Evolutionary conservation across 352 stramenopile genomes (phyloP).

Genomic region (Phytophthora pseudosyringae): DNA sequence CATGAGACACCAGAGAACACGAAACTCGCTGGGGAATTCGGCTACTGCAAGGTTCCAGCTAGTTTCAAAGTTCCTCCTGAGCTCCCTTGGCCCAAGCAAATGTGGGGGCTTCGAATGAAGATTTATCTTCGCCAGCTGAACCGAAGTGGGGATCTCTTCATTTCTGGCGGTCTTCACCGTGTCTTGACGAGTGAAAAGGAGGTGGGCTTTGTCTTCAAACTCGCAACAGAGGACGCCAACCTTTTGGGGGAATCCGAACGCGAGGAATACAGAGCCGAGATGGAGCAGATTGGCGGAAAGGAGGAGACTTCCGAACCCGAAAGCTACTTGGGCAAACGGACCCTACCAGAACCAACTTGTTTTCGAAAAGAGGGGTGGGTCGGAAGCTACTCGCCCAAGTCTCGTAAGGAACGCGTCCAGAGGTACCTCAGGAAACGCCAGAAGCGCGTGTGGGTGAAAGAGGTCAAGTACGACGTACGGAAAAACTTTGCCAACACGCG

Average conservation of each 20-base stretch:
- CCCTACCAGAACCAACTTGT: neutral
- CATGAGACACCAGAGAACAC: slow-evolving; percentile 18
- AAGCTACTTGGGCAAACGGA: slow-evolving; percentile 22
- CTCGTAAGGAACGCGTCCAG: slow-evolving; percentile 89
- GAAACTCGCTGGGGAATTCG: slow-evolving; percentile 14
- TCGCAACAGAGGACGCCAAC: neutral
- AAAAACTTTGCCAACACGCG: slow-evolving; percentile 98
- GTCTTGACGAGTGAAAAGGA: slow-evolving; percentile 10
- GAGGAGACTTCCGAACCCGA: neutral
- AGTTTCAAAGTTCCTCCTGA: slow-evolving; percentile 25
- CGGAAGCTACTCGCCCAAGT: slow-evolving; percentile 93
- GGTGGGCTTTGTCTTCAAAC: slow-evolving; percentile 40
- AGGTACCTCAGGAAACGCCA: slow-evolving; percentile 94
- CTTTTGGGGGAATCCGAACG: slow-evolving; percentile 1
- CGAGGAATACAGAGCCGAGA: slow-evolving; percentile 7
- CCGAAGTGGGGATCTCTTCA: slow-evolving; percentile 22
- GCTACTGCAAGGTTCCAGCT: slow-evolving; percentile 26
- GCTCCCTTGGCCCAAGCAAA: slow-evolving; percentile 35
- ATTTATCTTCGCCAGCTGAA: slow-evolving; percentile 24
- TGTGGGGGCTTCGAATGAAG: slow-evolving; percentile 29
- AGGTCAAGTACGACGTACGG: slow-evolving; percentile 96
- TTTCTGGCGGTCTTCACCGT: slow-evolving; percentile 6
- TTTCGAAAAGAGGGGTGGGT: slow-evolving; percentile 62
- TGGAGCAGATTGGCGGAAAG: slow-evolving; percentile 8
- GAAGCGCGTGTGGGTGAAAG: slow-evolving; percentile 92